Evolutionary conservation across 495 filamentous ascomycete genomes (phyloP), one percentile per base, ranked within the genome.

Genomic region (Daldinia loculata): DNA sequence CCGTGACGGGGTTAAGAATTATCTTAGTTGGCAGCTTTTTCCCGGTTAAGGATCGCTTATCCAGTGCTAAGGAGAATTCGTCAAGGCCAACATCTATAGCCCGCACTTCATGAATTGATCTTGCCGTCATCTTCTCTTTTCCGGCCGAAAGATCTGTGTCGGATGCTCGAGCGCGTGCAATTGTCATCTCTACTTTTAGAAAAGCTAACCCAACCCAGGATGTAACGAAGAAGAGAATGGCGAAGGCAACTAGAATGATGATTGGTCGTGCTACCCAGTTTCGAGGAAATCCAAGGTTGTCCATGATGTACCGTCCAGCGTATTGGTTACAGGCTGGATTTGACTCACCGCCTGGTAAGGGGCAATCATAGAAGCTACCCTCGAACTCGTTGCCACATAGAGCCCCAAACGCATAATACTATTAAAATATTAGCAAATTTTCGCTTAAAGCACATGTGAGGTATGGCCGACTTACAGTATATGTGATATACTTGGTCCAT

Each of bases 351-450:
- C 87, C 84, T 19, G 83, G 78, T 14, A 75, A 70, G 5, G 90
- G 91, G 63, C 91, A 93, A 69, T 86, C 85, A 67, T 92, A 93
- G 67, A 92, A 89, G 27, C 82, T 79, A 14, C 82, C 85, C 7
- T 87, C 80, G 56, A 93, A 93, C 71, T 93, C 91, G 63, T 92
- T 93, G 4, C 85, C 85, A 59, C 81, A 84, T 2, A 91, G 80
- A 3, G 89, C 90, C 0, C 89, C 88, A 73, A 92, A 91, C 0
- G 81, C 84, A 70, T 92, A 93, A 71, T 89, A 92, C 45, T 87
- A 80, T 61, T 79, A 0, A 39, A 48, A 51, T 51, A 9, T 69
- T 51, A 76, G 65, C 19, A 57, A 19, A 9, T 9, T 9, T n/a
- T 3, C 9, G 4, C 15, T 11, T 30, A 0, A 24, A n/a, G n/a